A percentile compares a stretch with the other conserved stretches of the same genome.
Conservation (phyloP, 768 basidiomycete genomes). For the Auricularia sp. region DNA sequence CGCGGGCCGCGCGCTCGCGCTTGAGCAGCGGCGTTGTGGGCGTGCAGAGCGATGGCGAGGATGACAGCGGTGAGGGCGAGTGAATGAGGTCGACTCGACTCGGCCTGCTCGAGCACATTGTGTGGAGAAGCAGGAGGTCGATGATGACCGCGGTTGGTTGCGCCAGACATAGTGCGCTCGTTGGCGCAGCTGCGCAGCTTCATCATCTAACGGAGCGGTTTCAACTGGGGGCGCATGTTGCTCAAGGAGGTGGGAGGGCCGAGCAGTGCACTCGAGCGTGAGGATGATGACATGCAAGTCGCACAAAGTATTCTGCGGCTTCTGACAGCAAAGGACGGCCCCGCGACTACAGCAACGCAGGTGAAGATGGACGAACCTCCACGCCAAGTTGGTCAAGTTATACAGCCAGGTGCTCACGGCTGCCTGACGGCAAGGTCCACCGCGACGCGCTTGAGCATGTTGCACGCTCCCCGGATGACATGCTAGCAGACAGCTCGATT, state of each 20-base stretch:
- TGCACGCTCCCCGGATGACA: too few relatives aligned
- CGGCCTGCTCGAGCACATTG: constrained; percentile 29
- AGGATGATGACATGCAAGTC: constrained; percentile 59
- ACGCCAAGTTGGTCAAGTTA: too few relatives aligned
- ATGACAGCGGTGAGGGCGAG: constrained; percentile 30
- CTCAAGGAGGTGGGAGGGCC: constrained; percentile 40
- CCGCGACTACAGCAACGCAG: constrained; percentile 42
- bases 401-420: too few relatives aligned
- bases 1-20: constrained; percentile 50
- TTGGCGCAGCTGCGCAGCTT: constrained; percentile 65
- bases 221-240: constrained; percentile 86
- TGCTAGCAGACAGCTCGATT: too few relatives aligned
- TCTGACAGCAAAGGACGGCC: constrained; percentile 44
- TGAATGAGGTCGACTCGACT: constrained; percentile 30
- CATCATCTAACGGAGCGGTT: constrained; percentile 89
- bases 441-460: too few relatives aligned
- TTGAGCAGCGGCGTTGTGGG: constrained; percentile 57
- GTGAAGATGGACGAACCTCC: constrained; percentile 39
- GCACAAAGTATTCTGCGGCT: constrained; percentile 26
- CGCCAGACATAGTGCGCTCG: constrained; percentile 51
- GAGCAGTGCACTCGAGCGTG: constrained; percentile 68
- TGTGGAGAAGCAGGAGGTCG: constrained; percentile 25
- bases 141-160: constrained; percentile 25
- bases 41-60: constrained; percentile 57
- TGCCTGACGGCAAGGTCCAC: too few relatives aligned